Evolutionary conservation across 139 green algal species (phyloP), one percentile per base, ranked within the genome.

Genomic region (Astrephomene gubernaculifera): DNA sequence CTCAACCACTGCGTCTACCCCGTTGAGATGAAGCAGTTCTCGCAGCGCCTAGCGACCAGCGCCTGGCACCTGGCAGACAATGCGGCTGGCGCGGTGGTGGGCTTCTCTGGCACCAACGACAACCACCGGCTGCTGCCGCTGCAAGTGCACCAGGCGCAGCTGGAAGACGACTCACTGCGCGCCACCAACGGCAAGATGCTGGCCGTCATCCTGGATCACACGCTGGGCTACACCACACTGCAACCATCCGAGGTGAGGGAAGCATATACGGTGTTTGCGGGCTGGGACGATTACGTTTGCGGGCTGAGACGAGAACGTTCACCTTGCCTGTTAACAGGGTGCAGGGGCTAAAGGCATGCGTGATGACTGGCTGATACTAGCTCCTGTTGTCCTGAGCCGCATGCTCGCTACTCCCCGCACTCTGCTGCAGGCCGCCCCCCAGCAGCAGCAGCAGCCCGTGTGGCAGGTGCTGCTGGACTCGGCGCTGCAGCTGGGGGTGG

Each of bases 181-280:
- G 92, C 60, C 24, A 94, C 92, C 35, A 90, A 95, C 75, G 90
- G 91, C 71, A 90, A 88, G 79, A 95, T 95, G 92, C 88, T 94
- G 82, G 49, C 76, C 8, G 45, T 94, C 21, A 71, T 95, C 24
- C 72, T 92, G 70, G 29, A 60, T 1, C 75, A 87, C 78, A 89
- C 17, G 7, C 35, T 45, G 29, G 35, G 53, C 22, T 52, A 68
- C 71, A 43, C 14, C 44, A 79, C 71, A 19, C 71, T 79, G 71
- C n/a, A n/a, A 71, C 12, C n/a, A n/a, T n/a, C n/a, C n/a, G n/a
- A n/a, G n/a, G n/a, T n/a, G n/a, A n/a, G n/a, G 31, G n/a, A 43
- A n/a, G n/a, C n/a, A n/a, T n/a, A n/a, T n/a, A n/a, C n/a, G n/a
- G n/a, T n/a, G n/a, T n/a, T n/a, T n/a, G n/a, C n/a, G n/a, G n/a